Evolutionary conservation across 345 rosid species (phyloP).

Genomic region (Dimocarpus longan): DNA sequence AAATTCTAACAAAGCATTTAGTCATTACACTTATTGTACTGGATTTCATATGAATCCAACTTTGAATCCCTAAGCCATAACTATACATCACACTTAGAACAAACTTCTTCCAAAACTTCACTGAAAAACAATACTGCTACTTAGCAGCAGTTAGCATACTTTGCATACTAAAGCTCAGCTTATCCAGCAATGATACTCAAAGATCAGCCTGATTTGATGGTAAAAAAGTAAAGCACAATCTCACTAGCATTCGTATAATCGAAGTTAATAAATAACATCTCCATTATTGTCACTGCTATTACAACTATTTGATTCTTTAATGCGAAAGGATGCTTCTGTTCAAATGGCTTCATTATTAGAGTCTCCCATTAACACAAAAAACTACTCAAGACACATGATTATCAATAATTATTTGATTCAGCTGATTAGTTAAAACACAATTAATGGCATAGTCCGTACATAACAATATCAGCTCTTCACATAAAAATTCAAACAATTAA

Average conservation of each 20-base stretch:
- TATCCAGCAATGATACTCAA: neutral
- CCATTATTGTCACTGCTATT: neutral
- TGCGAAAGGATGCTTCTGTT: neutral
- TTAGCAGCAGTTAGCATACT: neutral
- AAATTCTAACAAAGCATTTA: neutral
- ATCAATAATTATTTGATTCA: neutral
- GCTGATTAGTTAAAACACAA: neutral
- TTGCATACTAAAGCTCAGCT: neutral
- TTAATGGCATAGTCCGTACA: neutral
- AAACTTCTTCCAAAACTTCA: neutral
- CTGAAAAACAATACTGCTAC: neutral
- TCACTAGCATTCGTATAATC: neutral
- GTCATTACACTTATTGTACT: too few species aligned
- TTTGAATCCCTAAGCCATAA: neutral
- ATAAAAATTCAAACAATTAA: neutral
- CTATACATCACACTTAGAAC: neutral
- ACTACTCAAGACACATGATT: neutral
- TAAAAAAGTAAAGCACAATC: too few species aligned
- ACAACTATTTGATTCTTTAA: neutral
- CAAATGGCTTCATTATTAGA: neutral
- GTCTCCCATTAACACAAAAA: neutral
- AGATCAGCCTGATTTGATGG: neutral
- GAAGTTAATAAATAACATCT: slow-evolving; percentile 5
- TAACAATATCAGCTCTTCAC: too few species aligned
- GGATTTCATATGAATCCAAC: neutral